A percentile compares a stretch with the other conserved stretches of the same genome.
Evolutionary conservation across 2,329 filamentous ascomycete species (phyloP).

Genomic region (Phaeosphaeria sp.): DNA sequence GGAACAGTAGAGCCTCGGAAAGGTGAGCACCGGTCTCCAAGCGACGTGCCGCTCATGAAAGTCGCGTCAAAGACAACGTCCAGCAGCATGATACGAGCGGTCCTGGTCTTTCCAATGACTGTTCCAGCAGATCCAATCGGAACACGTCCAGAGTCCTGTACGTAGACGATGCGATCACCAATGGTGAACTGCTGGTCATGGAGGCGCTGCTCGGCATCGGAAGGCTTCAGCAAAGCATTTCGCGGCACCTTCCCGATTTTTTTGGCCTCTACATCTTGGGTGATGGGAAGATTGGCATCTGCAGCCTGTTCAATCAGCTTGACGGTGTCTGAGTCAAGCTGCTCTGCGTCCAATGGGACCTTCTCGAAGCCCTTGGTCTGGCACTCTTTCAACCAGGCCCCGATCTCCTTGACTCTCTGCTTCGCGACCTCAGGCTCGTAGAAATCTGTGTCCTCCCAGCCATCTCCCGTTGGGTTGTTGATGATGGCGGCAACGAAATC

Average conservation of each 20-base stretch:
- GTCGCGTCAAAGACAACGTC: constrained; percentile 93
- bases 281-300: constrained; percentile 56
- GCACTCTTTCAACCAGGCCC: constrained; percentile 87
- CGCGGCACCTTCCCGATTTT: constrained; percentile 83
- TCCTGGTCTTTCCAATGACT: constrained; percentile 92
- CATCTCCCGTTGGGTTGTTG: constrained; percentile 82
- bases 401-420: constrained; percentile 89
- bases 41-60: constrained; percentile 96
- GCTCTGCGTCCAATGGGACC: constrained; percentile 95
- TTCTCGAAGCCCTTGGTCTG: constrained; percentile 92
- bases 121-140: constrained; percentile 91
- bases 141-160: constrained; percentile 90
- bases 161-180: constrained; percentile 92
- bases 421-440: constrained; percentile 78
- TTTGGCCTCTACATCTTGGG: constrained; percentile 61
- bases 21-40: constrained; percentile 86
- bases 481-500: constrained; percentile 93
- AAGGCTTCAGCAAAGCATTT: constrained; percentile 87
- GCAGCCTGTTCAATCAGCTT: constrained; percentile 78
- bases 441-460: constrained; percentile 84
- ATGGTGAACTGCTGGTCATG: constrained; percentile 82
- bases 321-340: constrained; percentile 91
- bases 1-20: constrained; percentile 95
- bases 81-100: constrained; percentile 78
- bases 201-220: constrained; percentile 91